A percentile compares a stretch with the other conserved stretches of the same genome.
These are phyloP conservation scores for Cocos nucifera DNA, from an alignment of 176 grass and related monocot genomes.

Conservation along the genomic window DNA sequence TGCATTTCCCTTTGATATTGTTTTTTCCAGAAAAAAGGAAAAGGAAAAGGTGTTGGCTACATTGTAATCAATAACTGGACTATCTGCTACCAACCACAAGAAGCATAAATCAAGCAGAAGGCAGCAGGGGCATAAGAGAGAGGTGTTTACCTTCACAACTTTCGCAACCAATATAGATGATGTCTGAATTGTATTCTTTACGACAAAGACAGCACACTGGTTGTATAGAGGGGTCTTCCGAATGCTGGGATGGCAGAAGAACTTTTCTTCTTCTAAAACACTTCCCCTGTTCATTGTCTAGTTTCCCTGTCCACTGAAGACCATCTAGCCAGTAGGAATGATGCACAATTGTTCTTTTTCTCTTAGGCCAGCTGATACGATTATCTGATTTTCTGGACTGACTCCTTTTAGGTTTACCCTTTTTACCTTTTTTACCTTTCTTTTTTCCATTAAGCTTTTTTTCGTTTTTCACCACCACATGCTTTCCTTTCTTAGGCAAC, in stretches of 20 bases:
- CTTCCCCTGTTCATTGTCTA: constrained; percentile 51
- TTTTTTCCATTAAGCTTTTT: constrained; percentile 35
- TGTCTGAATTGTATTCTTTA: constrained; percentile 46
- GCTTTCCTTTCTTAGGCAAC: constrained; percentile 39
- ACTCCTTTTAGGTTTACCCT: constrained; percentile 26
- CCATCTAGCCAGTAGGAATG: constrained; percentile 93
- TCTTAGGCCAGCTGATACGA: constrained; percentile 37
- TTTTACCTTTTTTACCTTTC: constrained; percentile 39
- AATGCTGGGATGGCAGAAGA: constrained; percentile 51
- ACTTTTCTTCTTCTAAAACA: constrained; percentile 66
- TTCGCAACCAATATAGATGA: constrained; percentile 78
- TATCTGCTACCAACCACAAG: too few relatives aligned
- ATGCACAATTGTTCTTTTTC: constrained; percentile 62
- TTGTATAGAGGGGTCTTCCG: constrained; percentile 20
- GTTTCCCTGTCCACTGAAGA: constrained; percentile 55
- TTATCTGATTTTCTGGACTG: constrained; percentile 26
- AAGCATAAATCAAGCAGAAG: too few relatives aligned
- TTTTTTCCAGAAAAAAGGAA: too few relatives aligned
- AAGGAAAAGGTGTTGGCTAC: too few relatives aligned
- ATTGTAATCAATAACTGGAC: too few relatives aligned
- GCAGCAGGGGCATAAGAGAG: too few relatives aligned
- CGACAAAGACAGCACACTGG: constrained; percentile 64
- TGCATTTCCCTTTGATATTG: too few relatives aligned
- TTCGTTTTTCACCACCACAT: constrained; percentile 35
- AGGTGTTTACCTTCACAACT: constrained; percentile 64